Percentiles rank a stretch among this genome's conserved stretches.
phyloP scores from a whole-genome alignment of 257 asterid species.

The Penstemon davidsonii region DNA sequence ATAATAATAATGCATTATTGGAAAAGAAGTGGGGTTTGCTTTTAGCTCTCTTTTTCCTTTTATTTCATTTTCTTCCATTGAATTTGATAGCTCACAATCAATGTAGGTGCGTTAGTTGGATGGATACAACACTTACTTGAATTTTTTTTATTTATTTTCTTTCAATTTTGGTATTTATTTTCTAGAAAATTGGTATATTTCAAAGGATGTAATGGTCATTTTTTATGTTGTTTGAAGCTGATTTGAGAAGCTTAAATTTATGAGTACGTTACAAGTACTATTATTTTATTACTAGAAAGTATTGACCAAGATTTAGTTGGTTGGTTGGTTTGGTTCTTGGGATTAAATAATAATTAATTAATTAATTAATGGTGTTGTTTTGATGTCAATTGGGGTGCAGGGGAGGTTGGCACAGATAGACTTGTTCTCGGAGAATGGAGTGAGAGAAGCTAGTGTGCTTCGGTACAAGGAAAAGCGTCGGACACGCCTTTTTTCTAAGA shows the following conservation, averaged over 20 bases:
- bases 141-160: no score
- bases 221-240: neutral
- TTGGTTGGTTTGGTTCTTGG: no score
- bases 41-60: neutral
- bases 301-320: no score
- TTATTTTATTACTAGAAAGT: no score
- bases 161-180: no score
- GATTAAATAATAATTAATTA: neutral
- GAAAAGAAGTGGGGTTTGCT: neutral
- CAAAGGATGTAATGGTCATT: no score
- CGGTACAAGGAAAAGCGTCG: conserved; percentile 79
- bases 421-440: conserved; percentile 62
- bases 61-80: conserved; percentile 11
- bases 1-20: conserved; percentile 1
- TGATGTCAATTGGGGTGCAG: conserved; percentile 38
- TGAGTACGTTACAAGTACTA: no score
- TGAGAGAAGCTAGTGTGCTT: conserved; percentile 74
- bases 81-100: neutral
- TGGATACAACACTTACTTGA: no score
- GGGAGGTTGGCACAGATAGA: conserved; percentile 76
- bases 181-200: no score
- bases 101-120: no score
- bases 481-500: conserved; percentile 68
- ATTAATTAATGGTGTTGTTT: neutral
- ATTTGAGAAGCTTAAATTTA: neutral